Percentiles rank a stretch among this genome's conserved stretches.
Conservation (phyloP, 2,329 filamentous ascomycete species). For the Cercospora sp. region DNA sequence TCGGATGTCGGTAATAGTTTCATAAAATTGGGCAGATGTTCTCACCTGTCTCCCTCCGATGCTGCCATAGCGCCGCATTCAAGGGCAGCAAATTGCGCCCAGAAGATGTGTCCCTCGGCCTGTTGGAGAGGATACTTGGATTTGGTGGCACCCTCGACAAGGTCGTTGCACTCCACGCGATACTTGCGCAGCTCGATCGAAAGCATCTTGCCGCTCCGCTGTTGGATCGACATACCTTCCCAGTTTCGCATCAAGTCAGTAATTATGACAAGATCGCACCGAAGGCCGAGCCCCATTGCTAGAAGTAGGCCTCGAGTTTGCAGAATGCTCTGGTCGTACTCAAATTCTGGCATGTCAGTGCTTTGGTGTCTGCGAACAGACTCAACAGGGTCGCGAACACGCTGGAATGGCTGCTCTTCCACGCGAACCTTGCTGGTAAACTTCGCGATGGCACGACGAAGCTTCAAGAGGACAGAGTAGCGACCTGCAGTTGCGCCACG, state of each 20-base stretch:
- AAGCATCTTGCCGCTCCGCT: conserved; percentile 15
- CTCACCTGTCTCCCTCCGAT: too few relatives aligned
- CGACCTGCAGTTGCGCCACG: conserved; percentile 1
- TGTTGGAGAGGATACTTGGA: conserved; percentile 47
- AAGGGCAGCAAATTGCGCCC: conserved; percentile 52
- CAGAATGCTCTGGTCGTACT: conserved; percentile 28
- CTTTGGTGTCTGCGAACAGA: conserved; percentile 42
- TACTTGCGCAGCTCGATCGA: conserved; percentile 40
- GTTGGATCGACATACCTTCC: conserved; percentile 11
- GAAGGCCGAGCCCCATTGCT: conserved; percentile 35
- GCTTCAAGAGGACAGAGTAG: conserved; percentile 20
- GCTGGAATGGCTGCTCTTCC: conserved; percentile 55
- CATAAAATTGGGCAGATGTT: too few relatives aligned
- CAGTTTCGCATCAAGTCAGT: conserved; percentile 44
- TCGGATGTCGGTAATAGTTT: neutral
- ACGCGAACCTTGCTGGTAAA: conserved; percentile 39
- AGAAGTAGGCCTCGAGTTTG: too few relatives aligned
- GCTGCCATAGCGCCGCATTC: conserved; percentile 35
- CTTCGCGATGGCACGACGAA: conserved; percentile 12
- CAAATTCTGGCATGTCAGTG: conserved; percentile 18
- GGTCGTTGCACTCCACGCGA: conserved; percentile 43
- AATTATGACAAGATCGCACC: conserved; percentile 53
- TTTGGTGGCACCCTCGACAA: conserved; percentile 45
- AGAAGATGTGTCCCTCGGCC: conserved; percentile 55
- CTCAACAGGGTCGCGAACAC: conserved; percentile 50